phyloP scores from a whole-genome alignment of 495 filamentous ascomycete genomes.

The Alectoria sarmentosa region DNA sequence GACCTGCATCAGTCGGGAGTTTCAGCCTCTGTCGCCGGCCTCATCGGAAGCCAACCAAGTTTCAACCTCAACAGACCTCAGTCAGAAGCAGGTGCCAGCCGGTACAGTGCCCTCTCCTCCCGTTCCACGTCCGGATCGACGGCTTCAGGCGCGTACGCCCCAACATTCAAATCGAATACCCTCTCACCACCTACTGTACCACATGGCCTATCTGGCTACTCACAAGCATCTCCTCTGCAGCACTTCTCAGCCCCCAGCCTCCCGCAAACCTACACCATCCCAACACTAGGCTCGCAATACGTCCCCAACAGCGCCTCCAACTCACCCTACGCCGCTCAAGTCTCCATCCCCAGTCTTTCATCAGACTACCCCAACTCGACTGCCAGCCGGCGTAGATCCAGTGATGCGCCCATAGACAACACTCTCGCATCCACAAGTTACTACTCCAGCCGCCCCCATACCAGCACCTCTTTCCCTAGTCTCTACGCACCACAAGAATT shows the following conservation, averaged over 20 bases:
- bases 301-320: not conserved
- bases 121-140: constrained; percentile 26
- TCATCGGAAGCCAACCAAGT: constrained; percentile 36
- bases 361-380: constrained; percentile 13
- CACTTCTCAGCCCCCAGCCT: not conserved
- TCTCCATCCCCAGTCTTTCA: constrained; percentile 10
- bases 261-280: not conserved
- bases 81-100: constrained; percentile 39
- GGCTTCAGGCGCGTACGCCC: constrained; percentile 21
- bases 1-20: constrained; percentile 39
- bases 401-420: not conserved
- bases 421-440: not conserved
- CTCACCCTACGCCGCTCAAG: constrained; percentile 4
- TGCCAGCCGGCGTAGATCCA: constrained; percentile 7
- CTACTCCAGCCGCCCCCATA: constrained; percentile 7
- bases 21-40: constrained; percentile 44
- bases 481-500: constrained; percentile 8
- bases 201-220: not conserved
- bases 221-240: constrained; percentile 2
- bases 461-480: constrained; percentile 8
- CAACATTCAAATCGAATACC: constrained; percentile 13
- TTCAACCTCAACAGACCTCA: constrained; percentile 34
- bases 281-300: constrained; percentile 6
- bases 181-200: constrained; percentile 19
- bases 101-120: constrained; percentile 37